phyloP scores from a whole-genome alignment of 2,329 filamentous ascomycete species.

The Mollisia scopiformis region DNA sequence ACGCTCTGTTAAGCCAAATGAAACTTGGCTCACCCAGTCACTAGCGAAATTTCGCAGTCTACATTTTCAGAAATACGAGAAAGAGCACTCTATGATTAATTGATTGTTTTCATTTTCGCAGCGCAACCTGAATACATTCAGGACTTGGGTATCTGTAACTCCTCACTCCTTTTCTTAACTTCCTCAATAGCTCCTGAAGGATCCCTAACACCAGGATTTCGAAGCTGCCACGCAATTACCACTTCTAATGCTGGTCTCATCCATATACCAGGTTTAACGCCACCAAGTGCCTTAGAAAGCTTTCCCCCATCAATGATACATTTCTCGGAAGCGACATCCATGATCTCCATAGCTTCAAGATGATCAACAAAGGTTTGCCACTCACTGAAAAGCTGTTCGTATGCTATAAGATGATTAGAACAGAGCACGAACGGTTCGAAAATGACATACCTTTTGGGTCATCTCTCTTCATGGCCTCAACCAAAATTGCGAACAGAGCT shows the following conservation, averaged over 20 bases:
- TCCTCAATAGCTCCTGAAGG: slow-evolving; percentile 60
- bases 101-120: neutral
- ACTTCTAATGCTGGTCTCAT: slow-evolving; percentile 78
- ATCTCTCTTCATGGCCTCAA: slow-evolving; percentile 57
- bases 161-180: slow-evolving; percentile 44
- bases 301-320: slow-evolving; percentile 75
- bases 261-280: slow-evolving; percentile 79
- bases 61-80: too few relatives aligned
- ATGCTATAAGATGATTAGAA: slow-evolving; percentile 22
- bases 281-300: slow-evolving; percentile 67
- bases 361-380: slow-evolving; percentile 62
- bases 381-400: slow-evolving; percentile 44
- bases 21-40: too few relatives aligned
- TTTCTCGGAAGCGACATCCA: slow-evolving; percentile 60
- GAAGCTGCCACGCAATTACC: slow-evolving; percentile 86
- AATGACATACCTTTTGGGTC: slow-evolving; percentile 7
- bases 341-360: slow-evolving; percentile 55
- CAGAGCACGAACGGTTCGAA: neutral
- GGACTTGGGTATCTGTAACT: slow-evolving; percentile 34
- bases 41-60: too few relatives aligned
- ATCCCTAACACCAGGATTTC: slow-evolving; percentile 71
- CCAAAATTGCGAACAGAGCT: slow-evolving; percentile 67
- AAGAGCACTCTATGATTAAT: too few relatives aligned
- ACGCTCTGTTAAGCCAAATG: too few relatives aligned
- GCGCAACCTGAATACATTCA: neutral